Base-by-base conservation (phyloP, 768 basidiomycete species). In the Suillus luteus region DNA sequence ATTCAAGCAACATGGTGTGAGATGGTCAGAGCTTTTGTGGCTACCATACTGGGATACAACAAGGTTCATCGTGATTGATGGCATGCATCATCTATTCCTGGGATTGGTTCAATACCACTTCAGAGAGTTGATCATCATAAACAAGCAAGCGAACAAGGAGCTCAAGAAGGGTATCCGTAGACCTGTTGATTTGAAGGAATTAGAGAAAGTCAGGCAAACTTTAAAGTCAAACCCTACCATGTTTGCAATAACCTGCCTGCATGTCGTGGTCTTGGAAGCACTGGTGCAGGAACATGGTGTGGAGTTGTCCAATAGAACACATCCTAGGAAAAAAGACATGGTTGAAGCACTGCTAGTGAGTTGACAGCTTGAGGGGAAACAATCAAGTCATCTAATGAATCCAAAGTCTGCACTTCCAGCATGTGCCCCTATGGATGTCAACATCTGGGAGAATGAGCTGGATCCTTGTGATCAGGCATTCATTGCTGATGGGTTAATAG, bases 21-120 rank as follows among this genome's bases (percentile, higher is more conserved):
- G 72, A 0, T 80, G 71, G 68, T 71, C 74, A 10, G 68, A 69
- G 12, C 54, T 78, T 1, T 65, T 75, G 1, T 58, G 65, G 14
- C 72, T 80, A 2, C 72, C 75, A 4, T 78, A 80, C 64, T 79
- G 73, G 69, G 67, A 78, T 55, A 69, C 72, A 6, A 70, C 67
- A 11, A 60, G 43, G 5, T 74, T 69, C 52, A 62, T 68, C 2
- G 69, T 76, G 0, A 65, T 77, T 22, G 77, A 81, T 60, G 61
- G 72, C 17, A 80, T 80, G 78, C 79, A 80, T 60, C 68, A 71
- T 41, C 59, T 79, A 5, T 71, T 74, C 60, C 67, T 79, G 46
- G 70, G 70, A 17, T 41, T 66, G 2, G 31, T 46, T 1, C 62
- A 64, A 24, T 38, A 46, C 35, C 65, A 68, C 33, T 68, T 68